These are phyloP conservation scores for Candida silvatica DNA, from an alignment of 805 yeast species.

Conservation along the genomic window DNA sequence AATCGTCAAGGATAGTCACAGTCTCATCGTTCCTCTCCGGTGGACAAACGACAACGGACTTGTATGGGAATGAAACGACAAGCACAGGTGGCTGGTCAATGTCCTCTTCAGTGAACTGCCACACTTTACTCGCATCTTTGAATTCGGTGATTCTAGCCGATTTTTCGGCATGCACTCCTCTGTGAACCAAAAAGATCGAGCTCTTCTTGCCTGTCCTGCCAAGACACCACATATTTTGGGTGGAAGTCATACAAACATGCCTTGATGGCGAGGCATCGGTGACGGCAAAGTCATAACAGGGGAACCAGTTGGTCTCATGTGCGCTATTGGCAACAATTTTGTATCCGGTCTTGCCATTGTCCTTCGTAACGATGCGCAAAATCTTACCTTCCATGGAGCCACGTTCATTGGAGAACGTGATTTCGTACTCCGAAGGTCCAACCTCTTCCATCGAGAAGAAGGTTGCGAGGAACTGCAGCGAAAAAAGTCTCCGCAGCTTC, in stretches of 20 bases:
- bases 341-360: conserved; percentile 7
- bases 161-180: conserved; percentile 18
- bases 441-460: conserved; percentile 18
- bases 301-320: conserved; percentile 16
- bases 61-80: conserved; percentile 8
- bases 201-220: conserved; percentile 18
- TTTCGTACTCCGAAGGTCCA: conserved; percentile 7
- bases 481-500: conserved; percentile 13
- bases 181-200: conserved; percentile 16
- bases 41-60: conserved; percentile 7
- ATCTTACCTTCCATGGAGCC: conserved; percentile 18
- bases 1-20: conserved; percentile 7
- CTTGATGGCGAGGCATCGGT: no score
- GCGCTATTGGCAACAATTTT: conserved; percentile 14
- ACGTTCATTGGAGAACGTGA: conserved; percentile 17
- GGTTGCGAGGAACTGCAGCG: conserved; percentile 13
- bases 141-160: conserved; percentile 7
- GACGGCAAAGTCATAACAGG: conserved; percentile 18
- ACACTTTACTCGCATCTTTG: conserved; percentile 10
- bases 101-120: conserved; percentile 6
- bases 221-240: conserved; percentile 24
- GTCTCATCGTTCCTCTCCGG: conserved; percentile 1
- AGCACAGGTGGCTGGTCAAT: conserved; percentile 3
- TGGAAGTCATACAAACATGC: conserved; percentile 12
- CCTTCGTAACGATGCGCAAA: conserved; percentile 9